Evolutionary conservation across 2,329 filamentous ascomycete species (phyloP), one percentile per base, ranked within the genome.

Genomic region (Claviceps humidiphila): DNA sequence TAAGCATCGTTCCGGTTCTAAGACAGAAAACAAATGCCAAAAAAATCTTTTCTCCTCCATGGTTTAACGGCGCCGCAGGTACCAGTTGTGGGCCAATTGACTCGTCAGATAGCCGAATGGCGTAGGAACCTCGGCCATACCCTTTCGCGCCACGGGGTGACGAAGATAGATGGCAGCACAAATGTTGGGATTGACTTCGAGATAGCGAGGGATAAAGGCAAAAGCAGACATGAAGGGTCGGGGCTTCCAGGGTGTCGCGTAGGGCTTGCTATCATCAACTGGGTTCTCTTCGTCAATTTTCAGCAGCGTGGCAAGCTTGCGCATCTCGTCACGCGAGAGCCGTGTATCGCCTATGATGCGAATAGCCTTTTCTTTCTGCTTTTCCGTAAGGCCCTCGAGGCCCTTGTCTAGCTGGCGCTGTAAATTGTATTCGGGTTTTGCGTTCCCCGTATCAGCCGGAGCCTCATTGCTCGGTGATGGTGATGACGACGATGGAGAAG

Each of bases 171-270:
- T 89, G 11, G 93, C 93, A 1, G 90, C 85, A 70, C 93, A 98
- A 61, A 97, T 86, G 64, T 90, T 94, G 68, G 95, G 93, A 74
- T 97, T 96, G 60, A 98, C 93, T 72, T 98, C 94, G 55, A 98
- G 80, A 68, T 97, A 98, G 51, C 87, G 76, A 11, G 93, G 93
- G 59, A 98, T 89, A 69, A 95, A 96, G 24, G 90, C 89, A 69
- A 98, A 98, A 0, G 90, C 83, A 50, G 80, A 77, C 87, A 98
- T 94, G 69, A 80, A 97, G 50, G 85, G 78, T 52, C 89, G 78
- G 13, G 93, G 93, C 58, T 77, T 72, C 93, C 93, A 98, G 13
- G 93, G 93, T 1, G 90, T 96, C 4, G 78, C 78, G 66, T 98
- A 98, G 3, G 93, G 88, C 70, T 95, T 95, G 53, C 67, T 70